phyloP scores from a whole-genome alignment of 2,329 filamentous ascomycete genomes.

The Dactylellina haptotyla region DNA sequence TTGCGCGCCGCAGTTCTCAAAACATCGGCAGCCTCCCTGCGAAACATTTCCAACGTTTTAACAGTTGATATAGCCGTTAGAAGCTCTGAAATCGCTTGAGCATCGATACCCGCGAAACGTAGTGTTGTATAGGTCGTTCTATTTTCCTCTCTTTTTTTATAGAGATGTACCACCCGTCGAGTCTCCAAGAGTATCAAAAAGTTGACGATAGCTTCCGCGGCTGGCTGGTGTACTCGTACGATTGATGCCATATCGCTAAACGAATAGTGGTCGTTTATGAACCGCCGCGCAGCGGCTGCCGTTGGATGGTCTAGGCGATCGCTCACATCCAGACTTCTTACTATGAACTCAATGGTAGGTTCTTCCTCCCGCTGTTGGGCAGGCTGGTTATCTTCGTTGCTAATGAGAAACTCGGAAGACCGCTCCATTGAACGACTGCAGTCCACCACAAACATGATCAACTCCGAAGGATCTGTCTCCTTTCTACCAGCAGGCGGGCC shows the following conservation, averaged over 20 bases:
- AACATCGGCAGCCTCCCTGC: neutral
- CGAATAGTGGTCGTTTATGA: neutral
- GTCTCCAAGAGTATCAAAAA: slow-evolving; percentile 6
- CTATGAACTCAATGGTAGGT: neutral
- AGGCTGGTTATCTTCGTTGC: neutral
- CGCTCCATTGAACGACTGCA: neutral
- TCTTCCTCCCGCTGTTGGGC: neutral
- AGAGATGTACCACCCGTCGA: neutral
- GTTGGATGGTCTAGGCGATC: too few species aligned
- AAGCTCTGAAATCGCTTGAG: neutral
- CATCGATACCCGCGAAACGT: neutral
- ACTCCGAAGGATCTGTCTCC: slow-evolving; percentile 10
- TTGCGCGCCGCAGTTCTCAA: neutral
- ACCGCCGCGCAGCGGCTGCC: neutral
- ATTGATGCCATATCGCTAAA: slow-evolving; percentile 1
- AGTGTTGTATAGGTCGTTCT: neutral
- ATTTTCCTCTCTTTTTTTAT: neutral
- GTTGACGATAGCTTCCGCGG: neutral
- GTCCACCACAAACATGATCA: slow-evolving; percentile 15
- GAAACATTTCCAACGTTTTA: neutral
- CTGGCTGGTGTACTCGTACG: neutral
- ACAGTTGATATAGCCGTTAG: neutral
- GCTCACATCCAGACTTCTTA: neutral
- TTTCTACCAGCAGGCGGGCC: neutral
- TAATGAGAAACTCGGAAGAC: neutral